phyloP scores from a whole-genome alignment of 2,329 filamentous ascomycete species.

The Fusarium sacchari region DNA sequence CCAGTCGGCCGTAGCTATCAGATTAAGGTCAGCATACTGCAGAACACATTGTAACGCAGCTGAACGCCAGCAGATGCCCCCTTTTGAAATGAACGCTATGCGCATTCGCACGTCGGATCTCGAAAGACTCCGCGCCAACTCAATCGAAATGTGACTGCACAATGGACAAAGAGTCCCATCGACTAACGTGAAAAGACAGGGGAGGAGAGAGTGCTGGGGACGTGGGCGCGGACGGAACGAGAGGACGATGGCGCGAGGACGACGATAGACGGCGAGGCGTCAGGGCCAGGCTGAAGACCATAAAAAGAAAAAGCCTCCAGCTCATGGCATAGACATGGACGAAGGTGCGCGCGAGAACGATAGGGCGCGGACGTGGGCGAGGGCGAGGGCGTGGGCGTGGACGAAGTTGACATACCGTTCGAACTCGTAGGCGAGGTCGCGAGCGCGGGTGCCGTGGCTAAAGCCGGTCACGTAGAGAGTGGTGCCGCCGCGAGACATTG shows the following conservation, averaged over 20 bases:
- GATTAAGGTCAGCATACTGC: slow-evolving; percentile 60
- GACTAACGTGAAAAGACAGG: slow-evolving; percentile 37
- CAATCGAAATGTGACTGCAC: slow-evolving; percentile 42
- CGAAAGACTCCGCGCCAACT: slow-evolving; percentile 40
- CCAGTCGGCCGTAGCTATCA: slow-evolving; percentile 90
- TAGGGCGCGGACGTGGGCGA: slow-evolving; percentile 53
- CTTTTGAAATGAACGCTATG: slow-evolving; percentile 41
- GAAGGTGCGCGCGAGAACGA: slow-evolving; percentile 43
- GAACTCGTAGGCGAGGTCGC: slow-evolving; percentile 99
- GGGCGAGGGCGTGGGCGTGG: slow-evolving; percentile 52
- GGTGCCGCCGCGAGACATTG: slow-evolving; percentile 91
- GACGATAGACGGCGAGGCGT: slow-evolving; percentile 43
- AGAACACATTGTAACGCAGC: slow-evolving; percentile 34
- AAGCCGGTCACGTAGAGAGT: slow-evolving; percentile 99
- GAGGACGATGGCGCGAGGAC: slow-evolving; percentile 44
- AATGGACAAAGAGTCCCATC: slow-evolving; percentile 44
- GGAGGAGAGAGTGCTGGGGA: slow-evolving; percentile 39
- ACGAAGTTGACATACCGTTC: slow-evolving; percentile 91
- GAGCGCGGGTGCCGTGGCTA: slow-evolving; percentile 96
- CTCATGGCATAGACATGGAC: slow-evolving; percentile 38
- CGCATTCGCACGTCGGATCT: slow-evolving; percentile 39
- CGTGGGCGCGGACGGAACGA: slow-evolving; percentile 43
- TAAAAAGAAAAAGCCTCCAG: slow-evolving; percentile 28
- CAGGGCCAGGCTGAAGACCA: slow-evolving; percentile 41
- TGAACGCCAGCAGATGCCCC: slow-evolving; percentile 40